Evolutionary conservation across 2,329 filamentous ascomycete species (phyloP).

Genomic region (Orbilia ellipsospora): DNA sequence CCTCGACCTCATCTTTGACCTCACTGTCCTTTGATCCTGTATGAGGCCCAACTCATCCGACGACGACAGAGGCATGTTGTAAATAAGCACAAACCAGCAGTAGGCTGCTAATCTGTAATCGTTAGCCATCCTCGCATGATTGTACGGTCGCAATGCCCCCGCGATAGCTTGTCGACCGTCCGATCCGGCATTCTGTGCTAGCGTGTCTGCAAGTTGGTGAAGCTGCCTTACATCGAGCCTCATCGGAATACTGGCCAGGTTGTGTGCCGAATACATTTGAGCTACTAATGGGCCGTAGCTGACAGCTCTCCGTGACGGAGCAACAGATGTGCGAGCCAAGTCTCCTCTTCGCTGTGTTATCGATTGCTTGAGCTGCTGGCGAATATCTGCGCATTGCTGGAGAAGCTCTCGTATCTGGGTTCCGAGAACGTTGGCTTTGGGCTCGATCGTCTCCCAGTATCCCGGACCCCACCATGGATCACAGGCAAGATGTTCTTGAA

Average conservation of each 20-base stretch:
- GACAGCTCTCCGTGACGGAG: slow-evolving; percentile 22
- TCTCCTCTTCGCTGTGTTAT: slow-evolving; percentile 12
- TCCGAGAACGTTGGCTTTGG: slow-evolving; percentile 50
- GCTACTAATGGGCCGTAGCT: slow-evolving; percentile 17
- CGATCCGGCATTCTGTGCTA: slow-evolving; percentile 4
- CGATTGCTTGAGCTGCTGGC: slow-evolving; percentile 31
- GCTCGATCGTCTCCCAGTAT: slow-evolving; percentile 55
- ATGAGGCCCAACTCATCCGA: slow-evolving; percentile 4
- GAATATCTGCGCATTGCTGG: slow-evolving; percentile 41
- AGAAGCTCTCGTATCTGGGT: slow-evolving; percentile 48
- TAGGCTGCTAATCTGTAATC: slow-evolving; percentile 37
- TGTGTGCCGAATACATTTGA: slow-evolving; percentile 10
- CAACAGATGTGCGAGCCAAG: slow-evolving; percentile 21
- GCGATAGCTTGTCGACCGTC: slow-evolving; percentile 9
- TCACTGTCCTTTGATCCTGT: slow-evolving; percentile 23
- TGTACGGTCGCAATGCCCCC: slow-evolving; percentile 42
- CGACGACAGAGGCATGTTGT: slow-evolving; percentile 40
- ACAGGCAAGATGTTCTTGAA: slow-evolving; percentile 45
- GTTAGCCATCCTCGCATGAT: slow-evolving; percentile 43
- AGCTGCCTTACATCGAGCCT: slow-evolving; percentile 49
- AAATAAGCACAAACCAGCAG: slow-evolving; percentile 52
- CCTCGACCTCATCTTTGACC: slow-evolving; percentile 35
- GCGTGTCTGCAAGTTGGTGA: slow-evolving; percentile 35
- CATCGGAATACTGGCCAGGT: slow-evolving; percentile 36
- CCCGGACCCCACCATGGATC: slow-evolving; percentile 53